phyloP scores from a whole-genome alignment of 2,329 filamentous ascomycete species.

The Claviceps capensis region DNA sequence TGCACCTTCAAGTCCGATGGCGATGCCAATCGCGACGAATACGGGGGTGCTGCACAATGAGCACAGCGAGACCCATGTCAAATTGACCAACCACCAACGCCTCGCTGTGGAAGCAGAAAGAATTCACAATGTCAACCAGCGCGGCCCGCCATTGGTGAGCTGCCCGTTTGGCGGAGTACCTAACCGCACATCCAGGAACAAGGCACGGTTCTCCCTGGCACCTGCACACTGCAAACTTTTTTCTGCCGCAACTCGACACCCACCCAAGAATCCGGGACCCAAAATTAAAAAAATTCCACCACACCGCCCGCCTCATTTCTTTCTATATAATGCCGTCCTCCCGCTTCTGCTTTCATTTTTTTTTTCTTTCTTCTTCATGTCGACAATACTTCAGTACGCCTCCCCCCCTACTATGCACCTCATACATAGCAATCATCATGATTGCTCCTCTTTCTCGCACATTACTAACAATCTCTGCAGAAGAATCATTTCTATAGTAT shows the following conservation, averaged over 20 bases:
- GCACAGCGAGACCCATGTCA: too few relatives aligned
- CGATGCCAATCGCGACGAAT: too few relatives aligned
- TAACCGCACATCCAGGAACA: background rate
- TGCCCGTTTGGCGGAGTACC: background rate
- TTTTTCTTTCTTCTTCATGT: slow-evolving; percentile 43
- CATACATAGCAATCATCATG: background rate
- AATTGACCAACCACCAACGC: too few relatives aligned
- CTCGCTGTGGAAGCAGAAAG: too few relatives aligned
- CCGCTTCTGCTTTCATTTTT: slow-evolving; percentile 20
- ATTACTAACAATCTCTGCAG: slow-evolving; percentile 19
- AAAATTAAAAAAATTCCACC: background rate
- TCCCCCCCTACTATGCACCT: slow-evolving; percentile 21
- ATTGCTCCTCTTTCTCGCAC: background rate
- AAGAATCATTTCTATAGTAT: slow-evolving; percentile 98
- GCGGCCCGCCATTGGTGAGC: too few relatives aligned
- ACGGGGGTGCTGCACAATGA: too few relatives aligned
- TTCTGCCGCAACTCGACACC: background rate
- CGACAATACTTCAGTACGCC: slow-evolving; percentile 47
- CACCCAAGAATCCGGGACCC: background rate
- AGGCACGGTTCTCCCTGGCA: background rate
- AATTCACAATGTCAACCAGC: too few relatives aligned
- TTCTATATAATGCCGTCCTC: slow-evolving; percentile 29
- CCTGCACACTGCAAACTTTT: background rate
- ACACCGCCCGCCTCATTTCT: slow-evolving; percentile 3
- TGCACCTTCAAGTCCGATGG: too few relatives aligned